Percentiles rank a stretch among this genome's conserved stretches.
phyloP scores from a whole-genome alignment of 2,329 filamentous ascomycete species.

The Sphaerulina populicola region DNA sequence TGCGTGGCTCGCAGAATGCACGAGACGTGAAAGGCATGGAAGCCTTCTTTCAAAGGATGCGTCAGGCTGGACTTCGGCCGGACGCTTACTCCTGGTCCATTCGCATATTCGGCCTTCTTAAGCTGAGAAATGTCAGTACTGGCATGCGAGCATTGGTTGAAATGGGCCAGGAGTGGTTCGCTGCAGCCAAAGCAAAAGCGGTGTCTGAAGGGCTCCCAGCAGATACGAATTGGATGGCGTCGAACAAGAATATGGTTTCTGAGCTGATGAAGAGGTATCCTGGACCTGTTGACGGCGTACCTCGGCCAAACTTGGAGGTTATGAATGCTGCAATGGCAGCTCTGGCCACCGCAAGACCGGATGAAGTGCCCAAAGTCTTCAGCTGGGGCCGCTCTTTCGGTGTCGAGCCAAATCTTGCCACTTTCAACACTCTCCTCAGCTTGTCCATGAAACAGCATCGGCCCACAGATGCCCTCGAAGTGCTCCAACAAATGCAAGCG shows the following conservation, averaged over 20 bases:
- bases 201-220: neutral
- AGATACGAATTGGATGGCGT: constrained; percentile 15
- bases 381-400: constrained; percentile 35
- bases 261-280: constrained; percentile 20
- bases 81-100: constrained; percentile 63
- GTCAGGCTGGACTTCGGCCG: constrained; percentile 49
- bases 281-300: constrained; percentile 35
- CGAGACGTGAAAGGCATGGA: constrained; percentile 54
- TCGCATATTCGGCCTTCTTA: constrained; percentile 58
- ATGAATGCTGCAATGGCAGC: constrained; percentile 64
- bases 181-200: constrained; percentile 27
- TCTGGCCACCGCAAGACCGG: constrained; percentile 47
- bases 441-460: constrained; percentile 26
- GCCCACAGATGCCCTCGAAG: constrained; percentile 29
- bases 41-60: constrained; percentile 59
- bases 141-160: constrained; percentile 59
- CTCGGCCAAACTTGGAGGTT: constrained; percentile 54
- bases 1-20: constrained; percentile 58
- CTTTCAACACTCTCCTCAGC: constrained; percentile 31
- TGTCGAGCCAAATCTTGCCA: constrained; percentile 31
- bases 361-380: constrained; percentile 49
- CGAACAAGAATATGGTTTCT: constrained; percentile 9
- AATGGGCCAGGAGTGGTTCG: constrained; percentile 55
- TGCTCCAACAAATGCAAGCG: constrained; percentile 38
- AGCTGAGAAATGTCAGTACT: constrained; percentile 40